Percentiles rank a stretch among this genome's conserved stretches.
These are phyloP conservation scores for Zalaria sp. DNA, from an alignment of 2,329 filamentous ascomycete species.

Conservation along the genomic window DNA sequence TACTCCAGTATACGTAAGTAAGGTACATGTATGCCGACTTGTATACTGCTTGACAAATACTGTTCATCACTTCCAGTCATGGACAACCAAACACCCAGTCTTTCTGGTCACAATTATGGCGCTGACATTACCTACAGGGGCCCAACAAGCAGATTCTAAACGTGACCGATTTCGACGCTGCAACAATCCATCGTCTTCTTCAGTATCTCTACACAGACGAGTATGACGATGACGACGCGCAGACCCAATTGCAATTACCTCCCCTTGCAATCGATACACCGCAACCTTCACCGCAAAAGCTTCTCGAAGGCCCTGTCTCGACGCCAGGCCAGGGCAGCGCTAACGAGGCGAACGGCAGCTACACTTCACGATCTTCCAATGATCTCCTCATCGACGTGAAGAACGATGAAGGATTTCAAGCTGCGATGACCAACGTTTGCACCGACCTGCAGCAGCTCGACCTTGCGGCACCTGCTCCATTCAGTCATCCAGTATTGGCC, in stretches of 20 bases:
- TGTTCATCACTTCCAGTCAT: no score
- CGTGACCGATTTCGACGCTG: neutral
- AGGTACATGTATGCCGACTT: neutral
- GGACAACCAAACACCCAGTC: no score
- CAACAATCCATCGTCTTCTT: constrained; percentile 2
- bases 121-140: no score
- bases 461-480: neutral
- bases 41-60: no score
- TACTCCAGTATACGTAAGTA: neutral
- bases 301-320: no score
- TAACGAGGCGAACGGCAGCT: no score
- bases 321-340: no score
- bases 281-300: no score
- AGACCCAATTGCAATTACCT: neutral
- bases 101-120: no score
- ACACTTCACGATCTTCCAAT: no score
- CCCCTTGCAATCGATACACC: no score
- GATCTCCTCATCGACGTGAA: neutral
- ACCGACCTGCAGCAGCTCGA: neutral
- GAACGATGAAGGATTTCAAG: neutral
- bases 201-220: constrained; percentile 2
- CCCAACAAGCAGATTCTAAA: neutral
- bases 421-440: neutral
- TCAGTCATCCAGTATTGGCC: neutral
- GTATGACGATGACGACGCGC: constrained; percentile 1